Evolutionary conservation across 2,329 filamentous ascomycete species (phyloP).

Genomic region (Lasiodiplodia sp.): DNA sequence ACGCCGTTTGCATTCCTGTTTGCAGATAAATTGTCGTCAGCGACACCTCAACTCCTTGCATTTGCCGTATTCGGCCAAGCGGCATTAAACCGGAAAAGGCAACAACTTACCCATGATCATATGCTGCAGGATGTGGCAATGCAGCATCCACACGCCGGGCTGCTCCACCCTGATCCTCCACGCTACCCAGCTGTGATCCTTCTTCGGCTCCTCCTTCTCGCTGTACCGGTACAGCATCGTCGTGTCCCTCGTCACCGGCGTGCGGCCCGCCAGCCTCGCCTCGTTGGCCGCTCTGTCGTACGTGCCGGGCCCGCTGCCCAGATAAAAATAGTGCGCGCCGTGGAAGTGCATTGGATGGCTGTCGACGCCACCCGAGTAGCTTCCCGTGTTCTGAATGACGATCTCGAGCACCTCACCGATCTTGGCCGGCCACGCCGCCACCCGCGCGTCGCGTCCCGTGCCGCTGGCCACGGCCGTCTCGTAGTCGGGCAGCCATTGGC

Average conservation of each 20-base stretch:
- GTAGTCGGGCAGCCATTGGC: constrained; percentile 60
- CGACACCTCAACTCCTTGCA: not conserved
- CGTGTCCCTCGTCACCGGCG: constrained; percentile 54
- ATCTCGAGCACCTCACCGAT: constrained; percentile 66
- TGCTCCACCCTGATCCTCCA: constrained; percentile 64
- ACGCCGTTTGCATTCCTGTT: constrained; percentile 55
- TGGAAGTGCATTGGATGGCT: constrained; percentile 64
- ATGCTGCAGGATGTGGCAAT: constrained; percentile 66
- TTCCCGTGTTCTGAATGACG: constrained; percentile 53
- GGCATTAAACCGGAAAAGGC: not conserved
- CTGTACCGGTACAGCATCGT: constrained; percentile 66
- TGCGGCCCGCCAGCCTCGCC: constrained; percentile 45
- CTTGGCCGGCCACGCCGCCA: constrained; percentile 59
- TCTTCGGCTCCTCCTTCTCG: constrained; percentile 47
- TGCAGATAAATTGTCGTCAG: not conserved
- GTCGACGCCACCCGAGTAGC: constrained; percentile 36
- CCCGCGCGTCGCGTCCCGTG: constrained; percentile 61
- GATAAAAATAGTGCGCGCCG: constrained; percentile 62
- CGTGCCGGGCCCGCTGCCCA: constrained; percentile 61
- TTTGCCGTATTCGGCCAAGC: not conserved
- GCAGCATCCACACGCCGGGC: constrained; percentile 67
- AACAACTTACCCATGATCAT: constrained; percentile 60
- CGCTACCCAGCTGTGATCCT: constrained; percentile 64
- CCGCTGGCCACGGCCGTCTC: constrained; percentile 56
- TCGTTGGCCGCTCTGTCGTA: constrained; percentile 62